These are phyloP conservation scores for Colletotrichum sp. DNA, from an alignment of 2,329 filamentous ascomycete genomes.

Conservation along the genomic window DNA sequence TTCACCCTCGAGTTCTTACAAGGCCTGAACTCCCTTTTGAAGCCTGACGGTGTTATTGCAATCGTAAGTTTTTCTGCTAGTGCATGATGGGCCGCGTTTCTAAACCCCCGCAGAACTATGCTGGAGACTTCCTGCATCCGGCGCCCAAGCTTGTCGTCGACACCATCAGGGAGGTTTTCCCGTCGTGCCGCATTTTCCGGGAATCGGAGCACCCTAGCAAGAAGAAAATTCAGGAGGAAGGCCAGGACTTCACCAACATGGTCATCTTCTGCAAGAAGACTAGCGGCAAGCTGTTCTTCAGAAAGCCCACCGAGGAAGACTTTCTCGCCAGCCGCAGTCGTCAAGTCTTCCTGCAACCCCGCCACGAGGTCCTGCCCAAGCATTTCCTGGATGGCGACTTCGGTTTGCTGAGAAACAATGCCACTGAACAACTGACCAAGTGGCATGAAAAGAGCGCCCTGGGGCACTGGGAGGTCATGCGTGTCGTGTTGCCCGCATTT, in stretches of 20 bases:
- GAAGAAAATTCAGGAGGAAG: slow-evolving; percentile 50
- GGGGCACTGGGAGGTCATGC: slow-evolving; percentile 93
- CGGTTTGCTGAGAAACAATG: slow-evolving; percentile 64
- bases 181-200: slow-evolving; percentile 89
- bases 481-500: slow-evolving; percentile 74
- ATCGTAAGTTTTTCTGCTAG: slow-evolving; percentile 65
- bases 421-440: slow-evolving; percentile 69
- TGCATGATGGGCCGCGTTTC: background rate
- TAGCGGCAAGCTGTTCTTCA: slow-evolving; percentile 63
- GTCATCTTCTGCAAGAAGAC: slow-evolving; percentile 89
- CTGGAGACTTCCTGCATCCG: slow-evolving; percentile 81
- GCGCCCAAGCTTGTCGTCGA: slow-evolving; percentile 79
- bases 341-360: slow-evolving; percentile 72
- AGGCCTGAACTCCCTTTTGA: slow-evolving; percentile 73
- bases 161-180: slow-evolving; percentile 84
- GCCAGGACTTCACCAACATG: slow-evolving; percentile 89
- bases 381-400: slow-evolving; percentile 52
- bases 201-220: slow-evolving; percentile 66
- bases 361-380: slow-evolving; percentile 67
- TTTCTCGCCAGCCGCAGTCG: slow-evolving; percentile 75
- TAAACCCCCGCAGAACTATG: slow-evolving; percentile 75
- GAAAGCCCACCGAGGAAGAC: slow-evolving; percentile 68
- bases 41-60: slow-evolving; percentile 81
- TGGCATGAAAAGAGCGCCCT: slow-evolving; percentile 79
- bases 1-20: slow-evolving; percentile 87